Base-by-base conservation (phyloP, 148 eudicot genomes). In the Agrostemma githago region DNA sequence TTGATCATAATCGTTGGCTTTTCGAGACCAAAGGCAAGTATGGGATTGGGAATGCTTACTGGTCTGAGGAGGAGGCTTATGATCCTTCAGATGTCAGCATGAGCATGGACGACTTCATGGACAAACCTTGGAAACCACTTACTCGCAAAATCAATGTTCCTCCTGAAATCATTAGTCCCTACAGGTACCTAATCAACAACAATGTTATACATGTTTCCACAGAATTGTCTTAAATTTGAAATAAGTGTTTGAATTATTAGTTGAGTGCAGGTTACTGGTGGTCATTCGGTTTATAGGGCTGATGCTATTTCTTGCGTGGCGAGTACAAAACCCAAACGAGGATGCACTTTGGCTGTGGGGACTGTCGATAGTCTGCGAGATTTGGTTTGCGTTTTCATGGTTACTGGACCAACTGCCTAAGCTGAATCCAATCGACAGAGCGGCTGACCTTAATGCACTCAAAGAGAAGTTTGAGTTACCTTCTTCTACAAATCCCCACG, bases 91-190 rank as follows among this genome's bases (percentile, higher is more conserved):
- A 78, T 4, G 82, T 75, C 19, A 92, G 89, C 17, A 87, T 89
- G 92, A 81, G 80, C 66, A 85, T 84, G 83, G 79, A 85, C n/a
- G 95, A 91, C 82, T 91, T 93, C 42, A 75, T 87, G 88, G 97
- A 89, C 78, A 93, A 91, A 75, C 97, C 97, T 6, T 93, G 98
- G 98, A 93, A 93, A 80, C 98, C 98, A 19, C 91, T 93, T 63
- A 93, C 97, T 5, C 77, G 98, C 8, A 93, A 93, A 74, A 71
- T 88, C 43, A 73, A 70, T 21, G 73, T 91, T 79, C 89, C 95
- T 0, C 72, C 88, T 10, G 86, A 68, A 26, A 48, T 93, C 57
- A 80, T 93, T 72, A 93, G 98, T 82, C 98, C 98, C 79, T 93
- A 93, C 81, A 89, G 98, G 98, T 93, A 73, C 70, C 39, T 58